phyloP scores from a whole-genome alignment of 2,329 filamentous ascomycete genomes.

The Nakataea oryzae region DNA sequence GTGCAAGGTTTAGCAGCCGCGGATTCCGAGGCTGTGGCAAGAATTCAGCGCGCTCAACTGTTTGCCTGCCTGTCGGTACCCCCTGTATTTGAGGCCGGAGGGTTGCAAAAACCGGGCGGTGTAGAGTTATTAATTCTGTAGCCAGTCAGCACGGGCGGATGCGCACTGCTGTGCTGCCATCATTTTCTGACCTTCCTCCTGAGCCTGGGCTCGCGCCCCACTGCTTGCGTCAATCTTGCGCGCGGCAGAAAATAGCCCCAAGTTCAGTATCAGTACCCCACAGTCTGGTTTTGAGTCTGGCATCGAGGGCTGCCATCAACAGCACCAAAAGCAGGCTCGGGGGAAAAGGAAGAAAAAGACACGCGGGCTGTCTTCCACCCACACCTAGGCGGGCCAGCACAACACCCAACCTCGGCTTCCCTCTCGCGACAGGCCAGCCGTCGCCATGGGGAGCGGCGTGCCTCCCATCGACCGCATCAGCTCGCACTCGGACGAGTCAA shows the following conservation, averaged over 20 bases:
- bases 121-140: no score
- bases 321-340: background rate
- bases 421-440: slow-evolving; percentile 11
- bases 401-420: background rate
- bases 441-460: slow-evolving; percentile 9
- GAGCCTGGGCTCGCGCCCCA: no score
- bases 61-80: no score
- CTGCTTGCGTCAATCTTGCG: no score
- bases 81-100: background rate
- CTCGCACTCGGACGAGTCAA: slow-evolving; percentile 29
- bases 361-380: background rate
- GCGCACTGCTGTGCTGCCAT: no score
- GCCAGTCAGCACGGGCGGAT: no score
- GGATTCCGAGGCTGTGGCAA: no score
- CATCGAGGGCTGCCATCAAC: background rate
- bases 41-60: background rate
- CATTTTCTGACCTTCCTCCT: no score
- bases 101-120: no score
- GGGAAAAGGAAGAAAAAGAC: background rate
- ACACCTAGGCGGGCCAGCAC: background rate
- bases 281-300: background rate
- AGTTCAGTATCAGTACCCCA: no score
- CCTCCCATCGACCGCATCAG: slow-evolving; percentile 13
- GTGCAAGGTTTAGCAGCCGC: no score
- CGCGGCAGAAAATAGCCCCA: background rate